These are phyloP conservation scores for Cordyceps cateniannulata DNA, from an alignment of 2,329 filamentous ascomycete genomes.

Conservation along the genomic window DNA sequence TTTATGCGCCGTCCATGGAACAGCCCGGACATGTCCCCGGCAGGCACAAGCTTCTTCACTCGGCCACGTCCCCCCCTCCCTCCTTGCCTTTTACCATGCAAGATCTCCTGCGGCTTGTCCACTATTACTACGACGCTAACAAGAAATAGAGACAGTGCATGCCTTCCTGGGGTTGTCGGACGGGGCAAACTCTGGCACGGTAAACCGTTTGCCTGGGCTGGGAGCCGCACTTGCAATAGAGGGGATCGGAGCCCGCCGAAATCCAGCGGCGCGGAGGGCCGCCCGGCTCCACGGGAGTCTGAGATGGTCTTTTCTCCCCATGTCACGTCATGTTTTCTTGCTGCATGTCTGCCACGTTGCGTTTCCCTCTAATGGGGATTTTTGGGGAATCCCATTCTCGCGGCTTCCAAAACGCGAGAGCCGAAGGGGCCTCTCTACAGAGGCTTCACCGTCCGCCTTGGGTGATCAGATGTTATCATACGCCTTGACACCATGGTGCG, in stretches of 20 bases:
- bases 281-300: slow-evolving; percentile 13
- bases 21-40: slow-evolving; percentile 3
- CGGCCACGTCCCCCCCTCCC: background rate
- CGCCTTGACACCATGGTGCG: background rate
- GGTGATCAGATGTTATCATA: background rate
- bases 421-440: background rate
- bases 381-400: background rate
- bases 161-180: background rate
- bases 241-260: slow-evolving; percentile 23
- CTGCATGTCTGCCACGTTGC: background rate
- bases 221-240: background rate
- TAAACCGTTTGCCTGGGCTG: background rate
- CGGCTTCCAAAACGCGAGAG: background rate
- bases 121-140: background rate
- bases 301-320: background rate
- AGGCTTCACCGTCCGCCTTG: too few relatives aligned
- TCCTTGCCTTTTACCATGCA: background rate
- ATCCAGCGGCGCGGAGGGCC: slow-evolving; percentile 17
- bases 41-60: background rate
- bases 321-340: slow-evolving; percentile 2
- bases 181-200: background rate
- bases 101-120: background rate
- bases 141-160: background rate
- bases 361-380: background rate
- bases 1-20: background rate